Base-by-base conservation (phyloP, 2,329 filamentous ascomycete species). In the Mollisiaceae sp. region DNA sequence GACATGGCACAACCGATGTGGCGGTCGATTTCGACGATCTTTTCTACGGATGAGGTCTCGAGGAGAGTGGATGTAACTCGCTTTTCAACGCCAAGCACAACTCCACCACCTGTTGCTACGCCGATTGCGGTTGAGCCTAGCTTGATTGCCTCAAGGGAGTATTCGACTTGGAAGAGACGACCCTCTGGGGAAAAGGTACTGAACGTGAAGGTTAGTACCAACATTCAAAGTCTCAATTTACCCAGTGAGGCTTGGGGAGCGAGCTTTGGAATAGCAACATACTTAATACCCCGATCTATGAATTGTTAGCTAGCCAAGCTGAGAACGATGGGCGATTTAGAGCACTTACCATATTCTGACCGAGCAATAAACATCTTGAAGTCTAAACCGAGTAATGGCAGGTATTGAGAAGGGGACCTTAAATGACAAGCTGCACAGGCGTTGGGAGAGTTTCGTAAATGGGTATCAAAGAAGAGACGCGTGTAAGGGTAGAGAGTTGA, bases 111-210 rank as follows among this genome's bases (percentile, higher is more conserved):
- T 58, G 95, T 99, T 75, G 95, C 93, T 72, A 99, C 94, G 75
- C 95, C 95, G 82, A 99, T 99, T 77, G 95, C 95, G 74, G 95
- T 99, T 76, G 92, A 97, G 74, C 95, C 95, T 73, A 98, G 92
- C 86, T 99, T 99, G 88, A 99, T 99, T 81, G 95, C 95, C 85
- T 99, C 95, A 80, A 99, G 91, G 67, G 95, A 98, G 89, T 99
- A 99, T 91, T 99, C 95, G 85, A 99, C 95, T 85, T 99, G 95
- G 88, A 99, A 99, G 80, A 99, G 92, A 82, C 95, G 95, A 77
- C 95, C 95, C 87, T 99, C 95, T 68, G 95, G 95, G 75, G 95
- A 99, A 88, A 99, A 99, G 87, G 95, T 99, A 87, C 92, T 96
- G 78, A 66, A 65, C 20, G n/a, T 27, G 47, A 11, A 27, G 32